Conservation (phyloP, 805 yeast genomes). For the Lachancea nothofagi region DNA sequence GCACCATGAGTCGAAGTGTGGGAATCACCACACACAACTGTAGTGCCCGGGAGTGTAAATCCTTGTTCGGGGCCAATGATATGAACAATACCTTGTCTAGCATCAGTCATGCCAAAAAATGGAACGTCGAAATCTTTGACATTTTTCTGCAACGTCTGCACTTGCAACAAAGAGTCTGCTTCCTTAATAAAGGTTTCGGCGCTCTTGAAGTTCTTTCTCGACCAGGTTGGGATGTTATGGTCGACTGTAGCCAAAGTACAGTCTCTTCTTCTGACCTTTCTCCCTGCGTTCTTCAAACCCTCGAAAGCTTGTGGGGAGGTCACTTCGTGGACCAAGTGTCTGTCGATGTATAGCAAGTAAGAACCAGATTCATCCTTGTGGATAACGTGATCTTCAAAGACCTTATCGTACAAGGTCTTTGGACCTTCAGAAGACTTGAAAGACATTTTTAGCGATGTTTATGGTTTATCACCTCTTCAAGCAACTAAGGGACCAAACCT, state of each 20-base stretch:
- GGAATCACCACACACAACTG: slow-evolving; percentile 98
- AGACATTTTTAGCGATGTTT: not conserved
- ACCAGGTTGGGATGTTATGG: slow-evolving; percentile 92
- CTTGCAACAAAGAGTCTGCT: slow-evolving; percentile 89
- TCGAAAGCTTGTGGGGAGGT: slow-evolving; percentile 99
- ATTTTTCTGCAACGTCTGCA: slow-evolving; percentile 84
- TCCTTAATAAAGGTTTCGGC: slow-evolving; percentile 79
- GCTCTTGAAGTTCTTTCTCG: slow-evolving; percentile 71
- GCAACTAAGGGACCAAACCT: no score
- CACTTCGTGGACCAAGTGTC: slow-evolving; percentile 97
- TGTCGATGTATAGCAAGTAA: slow-evolving; percentile 82
- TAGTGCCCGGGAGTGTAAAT: slow-evolving; percentile 95
- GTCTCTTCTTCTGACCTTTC: slow-evolving; percentile 85
- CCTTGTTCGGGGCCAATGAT: slow-evolving; percentile 99
- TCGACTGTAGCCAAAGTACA: slow-evolving; percentile 94
- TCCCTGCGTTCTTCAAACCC: slow-evolving; percentile 82
- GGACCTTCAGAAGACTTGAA: slow-evolving; percentile 35
- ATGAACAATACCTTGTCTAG: slow-evolving; percentile 96
- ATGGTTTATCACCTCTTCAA: no score
- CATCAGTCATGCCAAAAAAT: slow-evolving; percentile 90
- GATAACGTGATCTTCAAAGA: slow-evolving; percentile 90
- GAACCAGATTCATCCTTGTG: slow-evolving; percentile 86
- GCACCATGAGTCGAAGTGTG: slow-evolving; percentile 99
- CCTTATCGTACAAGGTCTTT: slow-evolving; percentile 89
- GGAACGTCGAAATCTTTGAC: slow-evolving; percentile 86